Evolutionary conservation across 495 filamentous ascomycete species (phyloP).

Genomic region (Neurospora sp.): DNA sequence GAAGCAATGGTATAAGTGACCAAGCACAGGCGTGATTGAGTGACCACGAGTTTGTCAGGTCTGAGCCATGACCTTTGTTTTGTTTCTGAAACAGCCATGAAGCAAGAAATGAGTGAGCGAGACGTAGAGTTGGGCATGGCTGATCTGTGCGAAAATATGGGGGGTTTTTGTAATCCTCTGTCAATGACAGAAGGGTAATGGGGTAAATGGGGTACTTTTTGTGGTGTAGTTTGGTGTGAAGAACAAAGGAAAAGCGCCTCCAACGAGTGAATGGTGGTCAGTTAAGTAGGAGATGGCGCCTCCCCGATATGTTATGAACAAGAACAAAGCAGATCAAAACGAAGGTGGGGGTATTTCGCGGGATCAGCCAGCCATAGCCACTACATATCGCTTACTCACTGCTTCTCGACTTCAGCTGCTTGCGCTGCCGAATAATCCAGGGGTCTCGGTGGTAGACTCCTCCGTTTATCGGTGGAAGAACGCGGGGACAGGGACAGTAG

Average conservation of each 20-base stretch:
- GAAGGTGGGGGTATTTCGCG: not conserved
- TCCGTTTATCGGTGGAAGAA: slow-evolving; percentile 32
- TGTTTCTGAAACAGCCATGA: not conserved
- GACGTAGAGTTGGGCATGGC: not conserved
- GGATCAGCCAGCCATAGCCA: not conserved
- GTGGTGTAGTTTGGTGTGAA: not conserved
- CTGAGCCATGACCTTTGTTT: not conserved
- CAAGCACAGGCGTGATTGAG: not conserved
- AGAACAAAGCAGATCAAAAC: not conserved
- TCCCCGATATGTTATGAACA: not conserved
- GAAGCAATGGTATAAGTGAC: not conserved
- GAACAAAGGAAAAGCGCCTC: not conserved
- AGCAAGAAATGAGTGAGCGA: not conserved
- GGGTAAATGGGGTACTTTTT: not conserved
- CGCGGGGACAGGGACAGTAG: slow-evolving; percentile 53
- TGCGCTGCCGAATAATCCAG: not conserved
- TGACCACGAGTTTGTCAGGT: not conserved
- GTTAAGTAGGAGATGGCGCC: not conserved
- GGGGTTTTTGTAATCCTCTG: not conserved
- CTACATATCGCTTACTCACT: not conserved
- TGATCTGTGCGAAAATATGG: not conserved
- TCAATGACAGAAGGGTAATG: not conserved
- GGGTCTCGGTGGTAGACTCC: slow-evolving; percentile 9
- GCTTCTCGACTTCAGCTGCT: not conserved
- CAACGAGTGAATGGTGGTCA: not conserved